These are phyloP conservation scores for Pinus taeda DNA, from an alignment of 75 land plant species.

Conservation along the genomic window DNA sequence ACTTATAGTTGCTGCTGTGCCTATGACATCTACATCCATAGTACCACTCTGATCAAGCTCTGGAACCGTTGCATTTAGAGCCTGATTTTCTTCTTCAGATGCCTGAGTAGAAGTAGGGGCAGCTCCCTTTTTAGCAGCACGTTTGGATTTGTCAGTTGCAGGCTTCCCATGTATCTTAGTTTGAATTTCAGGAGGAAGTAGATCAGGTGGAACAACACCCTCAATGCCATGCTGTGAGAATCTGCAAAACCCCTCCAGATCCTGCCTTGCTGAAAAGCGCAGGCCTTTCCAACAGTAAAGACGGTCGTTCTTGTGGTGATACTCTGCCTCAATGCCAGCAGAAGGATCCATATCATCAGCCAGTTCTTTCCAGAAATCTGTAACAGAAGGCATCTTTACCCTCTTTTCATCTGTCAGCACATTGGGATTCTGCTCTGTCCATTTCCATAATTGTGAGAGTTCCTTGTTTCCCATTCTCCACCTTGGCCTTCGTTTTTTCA, in stretches of 20 bases:
- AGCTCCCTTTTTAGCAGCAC: conserved; percentile 42
- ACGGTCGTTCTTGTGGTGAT: conserved; percentile 89
- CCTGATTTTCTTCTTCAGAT: conserved; percentile 48
- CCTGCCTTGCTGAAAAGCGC: conserved; percentile 92
- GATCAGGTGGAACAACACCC: conserved; percentile 93
- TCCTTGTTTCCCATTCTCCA: conserved; percentile 99
- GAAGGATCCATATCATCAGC: conserved; percentile 95
- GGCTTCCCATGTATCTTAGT: conserved; percentile 60
- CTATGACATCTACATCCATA: conserved; percentile 45
- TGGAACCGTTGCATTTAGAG: conserved; percentile 12
- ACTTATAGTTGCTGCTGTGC: conserved; percentile 19
- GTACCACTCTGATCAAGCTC: conserved; percentile 51
- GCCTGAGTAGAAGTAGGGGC: conserved; percentile 10
- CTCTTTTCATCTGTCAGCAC: conserved; percentile 85
- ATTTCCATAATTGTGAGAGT: conserved; percentile 92
- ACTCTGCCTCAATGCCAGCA: conserved; percentile 96
- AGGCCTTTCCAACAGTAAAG: conserved; percentile 99
- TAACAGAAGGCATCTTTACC: conserved; percentile 64
- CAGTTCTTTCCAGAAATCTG: conserved; percentile 87
- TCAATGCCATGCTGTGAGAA: conserved; percentile 89
- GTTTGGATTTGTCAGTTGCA: conserved; percentile 62
- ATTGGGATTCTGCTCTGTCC: conserved; percentile 98
- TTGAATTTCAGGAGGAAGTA: conserved; percentile 77
- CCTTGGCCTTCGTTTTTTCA: conserved; percentile 61
- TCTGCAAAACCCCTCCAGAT: conserved; percentile 90